Conservation (phyloP, 148 eudicot genomes). For the Salicornia ramosissima region DNA sequence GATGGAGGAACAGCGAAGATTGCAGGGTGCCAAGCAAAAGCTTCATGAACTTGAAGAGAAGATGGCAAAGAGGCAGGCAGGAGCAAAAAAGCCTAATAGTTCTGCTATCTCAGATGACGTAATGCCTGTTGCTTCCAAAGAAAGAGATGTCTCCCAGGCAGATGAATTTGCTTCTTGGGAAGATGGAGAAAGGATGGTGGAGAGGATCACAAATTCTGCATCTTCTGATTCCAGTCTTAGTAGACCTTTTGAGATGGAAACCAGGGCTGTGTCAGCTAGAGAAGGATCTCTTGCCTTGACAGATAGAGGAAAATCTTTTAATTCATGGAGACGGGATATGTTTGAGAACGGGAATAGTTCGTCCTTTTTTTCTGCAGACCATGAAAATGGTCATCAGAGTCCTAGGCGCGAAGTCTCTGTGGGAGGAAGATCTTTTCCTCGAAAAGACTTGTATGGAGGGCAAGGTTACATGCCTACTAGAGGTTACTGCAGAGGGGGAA, state of each 20-base stretch:
- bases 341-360: conserved; percentile 53
- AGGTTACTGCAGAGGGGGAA: conserved; percentile 40
- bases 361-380: conserved; percentile 43
- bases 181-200: conserved; percentile 90
- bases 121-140: conserved; percentile 30
- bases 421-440: conserved; percentile 55
- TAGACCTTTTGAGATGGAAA: conserved; percentile 49
- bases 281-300: conserved; percentile 54
- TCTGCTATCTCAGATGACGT: conserved; percentile 39
- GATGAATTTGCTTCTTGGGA: conserved; percentile 71
- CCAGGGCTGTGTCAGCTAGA: conserved; percentile 37
- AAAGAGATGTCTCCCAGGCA: conserved; percentile 40
- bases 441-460: conserved; percentile 61
- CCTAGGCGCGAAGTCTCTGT: conserved; percentile 50
- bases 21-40: conserved; percentile 93
- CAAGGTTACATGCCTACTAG: conserved; percentile 55
- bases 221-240: conserved; percentile 52
- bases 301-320: conserved; percentile 59
- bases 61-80: conserved; percentile 73
- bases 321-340: conserved; percentile 69
- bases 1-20: conserved; percentile 93
- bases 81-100: conserved; percentile 35
- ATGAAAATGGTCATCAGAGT: conserved; percentile 54
- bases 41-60: conserved; percentile 84
- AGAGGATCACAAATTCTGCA: conserved; percentile 64